Evolutionary conservation across 1,284 basidiomycete genomes (phyloP), one percentile per base, ranked within the genome.

Genomic region (Pyrrhoderma noxium): DNA sequence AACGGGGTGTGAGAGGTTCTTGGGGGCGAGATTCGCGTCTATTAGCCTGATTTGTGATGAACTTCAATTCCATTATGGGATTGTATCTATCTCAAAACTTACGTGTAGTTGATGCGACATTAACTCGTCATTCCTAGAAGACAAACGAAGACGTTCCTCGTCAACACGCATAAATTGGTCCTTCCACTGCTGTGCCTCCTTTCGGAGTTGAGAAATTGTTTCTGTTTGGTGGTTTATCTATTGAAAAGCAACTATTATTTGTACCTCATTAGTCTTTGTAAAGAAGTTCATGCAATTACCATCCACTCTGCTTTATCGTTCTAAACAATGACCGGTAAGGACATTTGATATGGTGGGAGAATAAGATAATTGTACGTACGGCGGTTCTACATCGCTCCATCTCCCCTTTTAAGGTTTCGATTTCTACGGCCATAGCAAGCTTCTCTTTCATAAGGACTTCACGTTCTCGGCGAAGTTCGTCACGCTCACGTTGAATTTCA

Each of bases 131-230:
- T 82, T 62, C 27, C 76, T 70, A 3, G 71, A 71, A 7, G 74
- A 69, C 19, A 85, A 67, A 3, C 72, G 68, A 31, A 70, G 72
- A 52, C 82, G 71, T 57, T 76, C 75, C 49, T 76, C 75, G 49
- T 75, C 73, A 22, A 73, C 63, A 18, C 72, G 70, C 47, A 72
- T 69, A n/a, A 82, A 76, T 56, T 85, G 84, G 37, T 79, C 75
- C 63, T 82, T 84, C 82, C 82, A 85, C 51, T 82, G 81, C 2
- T 67, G 70, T 0, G 75, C 67, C 61, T 86, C 82, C 42, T 77
- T 72, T n/a, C 76, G 74, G 38, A 85, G 67, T 54, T 80, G 79
- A 1, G 68, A 57, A 51, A 83, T 78, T 0, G 74, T 77, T 49
- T 85, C 81, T 13, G 72, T 67, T 58, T 82, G 79, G 53, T 82